Conservation (phyloP, 495 filamentous ascomycete genomes). For the Aspergillus incahuasiensis region DNA sequence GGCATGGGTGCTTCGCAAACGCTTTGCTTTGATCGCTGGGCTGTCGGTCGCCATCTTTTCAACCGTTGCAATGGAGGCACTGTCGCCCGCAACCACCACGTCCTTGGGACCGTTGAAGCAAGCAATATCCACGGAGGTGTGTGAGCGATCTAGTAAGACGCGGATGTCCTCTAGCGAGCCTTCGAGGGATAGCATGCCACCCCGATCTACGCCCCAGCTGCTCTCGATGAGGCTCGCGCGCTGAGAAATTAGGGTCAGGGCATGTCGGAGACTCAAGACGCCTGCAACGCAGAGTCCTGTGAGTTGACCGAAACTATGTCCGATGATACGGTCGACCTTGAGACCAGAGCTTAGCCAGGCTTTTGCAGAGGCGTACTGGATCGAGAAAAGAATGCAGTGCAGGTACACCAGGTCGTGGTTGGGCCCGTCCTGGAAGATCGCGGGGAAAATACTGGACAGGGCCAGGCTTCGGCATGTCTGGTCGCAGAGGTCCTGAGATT, state of each 20-base stretch:
- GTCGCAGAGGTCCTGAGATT: too few species aligned
- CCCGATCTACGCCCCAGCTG: conserved; percentile 42
- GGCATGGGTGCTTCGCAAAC: conserved; percentile 44
- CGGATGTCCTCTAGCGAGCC: conserved; percentile 21
- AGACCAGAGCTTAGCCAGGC: conserved; percentile 42
- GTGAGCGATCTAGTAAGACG: not conserved
- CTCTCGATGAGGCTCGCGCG: conserved; percentile 39
- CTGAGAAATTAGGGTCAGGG: conserved; percentile 34
- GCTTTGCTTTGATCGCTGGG: conserved; percentile 25
- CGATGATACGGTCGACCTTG: conserved; percentile 21
- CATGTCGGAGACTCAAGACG: conserved; percentile 27
- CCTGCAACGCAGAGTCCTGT: conserved; percentile 35
- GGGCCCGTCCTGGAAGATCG: conserved; percentile 37
- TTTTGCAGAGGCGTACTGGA: conserved; percentile 44
- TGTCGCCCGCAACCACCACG: conserved; percentile 36
- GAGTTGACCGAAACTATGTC: conserved; percentile 47
- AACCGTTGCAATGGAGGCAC: not conserved
- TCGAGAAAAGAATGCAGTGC: conserved; percentile 38
- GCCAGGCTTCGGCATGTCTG: not conserved
- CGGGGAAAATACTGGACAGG: conserved; percentile 35
- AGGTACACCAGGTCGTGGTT: conserved; percentile 33
- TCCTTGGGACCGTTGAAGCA: conserved; percentile 30
- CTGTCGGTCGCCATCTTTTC: too few species aligned
- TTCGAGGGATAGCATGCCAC: conserved; percentile 47
- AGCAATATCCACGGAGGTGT: not conserved